These are phyloP conservation scores for Pseudogymnoascus sp. DNA, from an alignment of 2,329 filamentous ascomycete genomes.

Conservation along the genomic window DNA sequence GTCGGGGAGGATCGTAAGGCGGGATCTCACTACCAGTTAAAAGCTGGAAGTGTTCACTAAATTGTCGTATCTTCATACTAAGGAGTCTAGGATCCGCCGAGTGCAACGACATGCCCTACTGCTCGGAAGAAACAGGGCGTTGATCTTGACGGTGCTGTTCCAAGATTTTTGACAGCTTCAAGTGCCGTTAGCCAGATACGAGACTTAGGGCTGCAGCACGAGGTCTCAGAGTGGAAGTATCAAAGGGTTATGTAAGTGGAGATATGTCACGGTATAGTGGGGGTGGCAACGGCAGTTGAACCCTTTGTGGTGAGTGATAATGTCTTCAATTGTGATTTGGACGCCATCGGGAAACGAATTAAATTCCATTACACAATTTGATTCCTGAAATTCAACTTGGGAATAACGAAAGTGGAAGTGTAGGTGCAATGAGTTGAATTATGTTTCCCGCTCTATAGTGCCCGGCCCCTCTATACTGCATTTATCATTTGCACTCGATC, in stretches of 20 bases:
- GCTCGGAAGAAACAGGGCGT: background rate
- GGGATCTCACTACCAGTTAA: background rate
- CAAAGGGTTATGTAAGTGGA: background rate
- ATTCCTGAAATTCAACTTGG: no score
- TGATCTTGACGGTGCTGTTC: background rate
- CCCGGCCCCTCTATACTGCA: no score
- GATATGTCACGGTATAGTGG: background rate
- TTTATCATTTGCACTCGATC: no score
- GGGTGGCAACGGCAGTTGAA: constrained; percentile 2
- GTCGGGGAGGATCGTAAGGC: background rate
- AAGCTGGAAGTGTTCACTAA: background rate
- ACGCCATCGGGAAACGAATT: no score
- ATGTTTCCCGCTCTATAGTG: no score
- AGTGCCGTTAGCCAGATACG: background rate
- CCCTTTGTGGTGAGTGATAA: background rate
- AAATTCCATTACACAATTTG: no score
- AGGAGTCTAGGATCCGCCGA: background rate
- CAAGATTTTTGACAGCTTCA: background rate
- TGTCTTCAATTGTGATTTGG: background rate
- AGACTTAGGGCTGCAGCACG: background rate
- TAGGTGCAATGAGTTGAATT: no score
- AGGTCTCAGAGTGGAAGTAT: background rate
- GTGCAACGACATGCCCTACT: background rate
- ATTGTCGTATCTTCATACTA: background rate
- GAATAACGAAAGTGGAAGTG: no score